These are phyloP conservation scores for Colletotrichum karsti DNA, from an alignment of 2,329 filamentous ascomycete species.

Conservation along the genomic window DNA sequence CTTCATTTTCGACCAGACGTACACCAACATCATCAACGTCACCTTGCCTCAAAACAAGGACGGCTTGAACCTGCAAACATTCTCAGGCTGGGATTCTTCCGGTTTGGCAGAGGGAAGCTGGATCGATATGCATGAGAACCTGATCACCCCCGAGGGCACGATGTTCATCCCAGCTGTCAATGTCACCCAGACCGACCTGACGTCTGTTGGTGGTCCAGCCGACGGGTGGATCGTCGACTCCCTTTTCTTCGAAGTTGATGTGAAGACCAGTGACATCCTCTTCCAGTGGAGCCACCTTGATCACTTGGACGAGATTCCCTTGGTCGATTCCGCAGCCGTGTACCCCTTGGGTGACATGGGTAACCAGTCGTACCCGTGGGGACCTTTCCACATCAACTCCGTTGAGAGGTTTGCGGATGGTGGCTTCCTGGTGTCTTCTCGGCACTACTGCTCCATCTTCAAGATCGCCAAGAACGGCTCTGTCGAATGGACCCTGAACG, in stretches of 20 bases:
- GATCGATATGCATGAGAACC: slow-evolving; percentile 48
- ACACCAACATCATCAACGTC: slow-evolving; percentile 31
- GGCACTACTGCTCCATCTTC: slow-evolving; percentile 55
- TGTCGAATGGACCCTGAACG: slow-evolving; percentile 32
- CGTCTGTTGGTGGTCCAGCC: slow-evolving; percentile 32
- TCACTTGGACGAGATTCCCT: slow-evolving; percentile 32
- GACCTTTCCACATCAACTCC: slow-evolving; percentile 67
- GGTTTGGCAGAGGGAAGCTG: slow-evolving; percentile 3
- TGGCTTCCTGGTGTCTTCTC: slow-evolving; percentile 63
- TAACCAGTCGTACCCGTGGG: slow-evolving; percentile 48
- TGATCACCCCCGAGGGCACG: slow-evolving; percentile 48
- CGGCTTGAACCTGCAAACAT: slow-evolving; percentile 11
- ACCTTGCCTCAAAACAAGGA: background rate
- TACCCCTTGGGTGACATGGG: slow-evolving; percentile 35
- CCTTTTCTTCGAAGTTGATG: slow-evolving; percentile 51
- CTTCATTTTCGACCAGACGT: slow-evolving; percentile 39
- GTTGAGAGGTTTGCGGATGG: slow-evolving; percentile 58
- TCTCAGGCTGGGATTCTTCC: slow-evolving; percentile 8
- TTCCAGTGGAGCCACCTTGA: slow-evolving; percentile 50
- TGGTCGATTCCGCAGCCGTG: background rate
- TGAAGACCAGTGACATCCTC: slow-evolving; percentile 46
- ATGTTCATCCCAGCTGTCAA: slow-evolving; percentile 50
- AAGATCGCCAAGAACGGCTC: slow-evolving; percentile 45
- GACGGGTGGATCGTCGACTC: slow-evolving; percentile 43
- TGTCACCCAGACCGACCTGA: slow-evolving; percentile 35